Percentiles rank a stretch among this genome's conserved stretches.
These are phyloP conservation scores for Phytophthora europaea DNA, from an alignment of 352 stramenopile genomes.

Conservation along the genomic window DNA sequence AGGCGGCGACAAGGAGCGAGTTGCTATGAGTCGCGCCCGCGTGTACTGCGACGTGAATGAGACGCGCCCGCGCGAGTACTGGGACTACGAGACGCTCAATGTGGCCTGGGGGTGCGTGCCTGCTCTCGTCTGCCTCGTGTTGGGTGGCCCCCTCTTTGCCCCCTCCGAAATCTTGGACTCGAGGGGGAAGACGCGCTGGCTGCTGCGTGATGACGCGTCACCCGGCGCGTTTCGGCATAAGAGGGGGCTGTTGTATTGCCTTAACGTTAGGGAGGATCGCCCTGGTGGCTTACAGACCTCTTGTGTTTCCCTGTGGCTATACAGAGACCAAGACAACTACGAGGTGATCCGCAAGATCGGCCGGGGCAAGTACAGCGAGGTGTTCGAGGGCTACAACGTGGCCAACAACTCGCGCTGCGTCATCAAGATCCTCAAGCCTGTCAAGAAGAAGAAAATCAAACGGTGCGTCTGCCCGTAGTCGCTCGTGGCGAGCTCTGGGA, in stretches of 20 bases:
- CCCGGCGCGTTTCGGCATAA: neutral
- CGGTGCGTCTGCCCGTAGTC: constrained; percentile 47
- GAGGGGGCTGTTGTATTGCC: neutral
- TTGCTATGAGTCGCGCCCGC: constrained; percentile 72
- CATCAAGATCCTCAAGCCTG: constrained; percentile 99
- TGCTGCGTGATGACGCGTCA: neutral
- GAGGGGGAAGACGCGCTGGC: constrained; percentile 4
- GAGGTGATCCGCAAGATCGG: constrained; percentile 99
- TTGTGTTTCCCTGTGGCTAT: constrained; percentile 5
- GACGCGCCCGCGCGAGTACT: constrained; percentile 98
- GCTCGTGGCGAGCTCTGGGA: neutral
- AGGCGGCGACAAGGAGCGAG: constrained; percentile 21
- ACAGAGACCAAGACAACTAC: constrained; percentile 98
- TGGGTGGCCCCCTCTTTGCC: neutral
- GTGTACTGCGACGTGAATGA: constrained; percentile 97
- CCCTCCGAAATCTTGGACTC: constrained; percentile 36
- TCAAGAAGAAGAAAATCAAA: constrained; percentile 99
- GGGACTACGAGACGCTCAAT: constrained; percentile 99
- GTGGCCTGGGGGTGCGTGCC: constrained; percentile 94
- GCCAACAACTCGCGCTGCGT: constrained; percentile 97
- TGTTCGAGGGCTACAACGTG: constrained; percentile 98
- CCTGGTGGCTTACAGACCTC: constrained; percentile 15
- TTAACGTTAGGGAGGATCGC: constrained; percentile 4
- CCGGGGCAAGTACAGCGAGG: constrained; percentile 99
- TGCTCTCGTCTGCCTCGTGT: neutral